phyloP scores from a whole-genome alignment of 2,329 filamentous ascomycete genomes.

The Talaromyces albobiverticillius region DNA sequence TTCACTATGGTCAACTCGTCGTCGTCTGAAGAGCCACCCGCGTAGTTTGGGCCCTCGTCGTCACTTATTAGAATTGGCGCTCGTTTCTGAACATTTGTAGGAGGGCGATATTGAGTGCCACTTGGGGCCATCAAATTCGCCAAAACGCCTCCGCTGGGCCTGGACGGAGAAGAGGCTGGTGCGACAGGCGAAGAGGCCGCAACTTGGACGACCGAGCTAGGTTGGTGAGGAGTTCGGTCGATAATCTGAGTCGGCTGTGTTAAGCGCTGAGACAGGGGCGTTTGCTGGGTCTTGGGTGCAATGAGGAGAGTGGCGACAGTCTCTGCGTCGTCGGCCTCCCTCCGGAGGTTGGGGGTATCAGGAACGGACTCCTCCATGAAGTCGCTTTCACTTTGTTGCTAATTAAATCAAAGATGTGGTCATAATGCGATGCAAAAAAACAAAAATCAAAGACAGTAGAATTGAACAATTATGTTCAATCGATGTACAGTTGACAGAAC shows the following conservation, averaged over 20 bases:
- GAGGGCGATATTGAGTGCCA: constrained; percentile 67
- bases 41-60: constrained; percentile 56
- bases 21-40: constrained; percentile 64
- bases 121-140: constrained; percentile 69
- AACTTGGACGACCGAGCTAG: constrained; percentile 65
- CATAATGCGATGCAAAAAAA: not conserved
- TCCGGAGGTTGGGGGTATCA: constrained; percentile 36
- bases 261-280: constrained; percentile 14
- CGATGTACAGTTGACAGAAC: not conserved
- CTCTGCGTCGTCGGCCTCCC: constrained; percentile 42
- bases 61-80: constrained; percentile 47
- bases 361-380: constrained; percentile 41
- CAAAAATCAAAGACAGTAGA: not conserved
- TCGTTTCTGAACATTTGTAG: constrained; percentile 32
- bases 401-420: not conserved
- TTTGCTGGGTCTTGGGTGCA: constrained; percentile 28
- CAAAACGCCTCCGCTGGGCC: constrained; percentile 43
- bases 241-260: constrained; percentile 64
- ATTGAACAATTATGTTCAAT: too few species aligned
- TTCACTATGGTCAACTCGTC: constrained; percentile 47
- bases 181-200: constrained; percentile 81
- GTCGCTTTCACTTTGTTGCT: constrained; percentile 5
- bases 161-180: constrained; percentile 42
- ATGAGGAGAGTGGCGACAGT: constrained; percentile 51
- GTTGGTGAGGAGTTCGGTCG: constrained; percentile 37